These are phyloP conservation scores for Botrytis galanthina DNA, from an alignment of 2,329 filamentous ascomycete species.

Conservation along the genomic window DNA sequence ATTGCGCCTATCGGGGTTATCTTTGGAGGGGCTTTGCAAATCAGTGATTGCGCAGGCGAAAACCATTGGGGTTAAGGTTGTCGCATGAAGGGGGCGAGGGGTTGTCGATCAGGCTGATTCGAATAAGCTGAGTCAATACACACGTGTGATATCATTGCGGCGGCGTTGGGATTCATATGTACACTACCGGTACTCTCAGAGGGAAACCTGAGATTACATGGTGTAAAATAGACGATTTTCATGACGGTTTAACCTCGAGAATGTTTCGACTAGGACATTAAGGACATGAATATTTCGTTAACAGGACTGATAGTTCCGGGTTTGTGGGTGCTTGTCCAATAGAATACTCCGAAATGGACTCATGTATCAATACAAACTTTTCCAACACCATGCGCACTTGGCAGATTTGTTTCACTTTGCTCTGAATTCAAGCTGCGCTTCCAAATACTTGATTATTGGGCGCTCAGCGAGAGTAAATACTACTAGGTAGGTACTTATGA, in stretches of 20 bases:
- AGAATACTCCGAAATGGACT: not conserved
- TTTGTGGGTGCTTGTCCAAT: not conserved
- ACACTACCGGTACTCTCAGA: constrained; percentile 1
- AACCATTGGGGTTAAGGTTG: constrained; percentile 70
- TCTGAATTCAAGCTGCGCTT: not conserved
- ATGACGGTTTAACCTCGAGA: not conserved
- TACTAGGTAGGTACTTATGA: too few species aligned
- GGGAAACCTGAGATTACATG: not conserved
- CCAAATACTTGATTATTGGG: not conserved
- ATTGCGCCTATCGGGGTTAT: constrained; percentile 67
- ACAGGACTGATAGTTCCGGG: not conserved
- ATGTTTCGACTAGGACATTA: constrained; percentile 4
- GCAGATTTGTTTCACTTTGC: not conserved
- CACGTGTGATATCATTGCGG: constrained; percentile 30
- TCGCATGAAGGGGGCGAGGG: constrained; percentile 47
- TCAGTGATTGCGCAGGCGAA: constrained; percentile 73
- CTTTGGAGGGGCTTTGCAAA: constrained; percentile 69
- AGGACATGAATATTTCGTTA: not conserved
- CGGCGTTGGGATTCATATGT: constrained; percentile 30
- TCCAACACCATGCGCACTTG: not conserved
- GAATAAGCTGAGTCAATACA: not conserved
- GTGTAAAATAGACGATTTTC: constrained; percentile 5
- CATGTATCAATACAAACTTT: constrained; percentile 7
- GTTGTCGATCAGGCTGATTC: not conserved
- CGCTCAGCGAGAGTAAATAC: not conserved